Conservation (phyloP, 371 early-diverging fungal species). For the Mortierella sp. region DNA sequence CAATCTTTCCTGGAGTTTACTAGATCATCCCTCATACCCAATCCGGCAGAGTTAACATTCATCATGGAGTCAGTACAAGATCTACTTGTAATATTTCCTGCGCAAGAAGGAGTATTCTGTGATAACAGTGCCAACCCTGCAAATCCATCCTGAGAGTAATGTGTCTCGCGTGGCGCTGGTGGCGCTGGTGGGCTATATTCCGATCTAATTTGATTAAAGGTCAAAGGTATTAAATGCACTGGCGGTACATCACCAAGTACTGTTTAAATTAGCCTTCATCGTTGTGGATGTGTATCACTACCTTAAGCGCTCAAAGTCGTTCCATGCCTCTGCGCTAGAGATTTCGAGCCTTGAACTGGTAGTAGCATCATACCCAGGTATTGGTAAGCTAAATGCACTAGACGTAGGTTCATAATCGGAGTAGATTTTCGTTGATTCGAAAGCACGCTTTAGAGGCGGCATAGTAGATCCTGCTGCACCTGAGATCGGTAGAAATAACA, state of each 20-base stretch:
- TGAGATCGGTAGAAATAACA: no score
- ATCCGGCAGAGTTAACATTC: neutral
- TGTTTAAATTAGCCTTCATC: neutral
- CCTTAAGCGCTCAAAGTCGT: neutral
- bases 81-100: neutral
- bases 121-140: neutral
- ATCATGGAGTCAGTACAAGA: neutral
- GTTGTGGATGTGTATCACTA: neutral
- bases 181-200: neutral
- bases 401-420: neutral
- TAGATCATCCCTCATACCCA: no score
- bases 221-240: no score
- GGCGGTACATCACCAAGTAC: no score
- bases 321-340: neutral
- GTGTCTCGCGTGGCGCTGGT: neutral
- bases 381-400: neutral
- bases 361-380: neutral
- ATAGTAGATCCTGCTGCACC: neutral
- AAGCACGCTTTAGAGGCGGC: neutral
- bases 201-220: neutral
- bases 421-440: neutral
- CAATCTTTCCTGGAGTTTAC: no score
- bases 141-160: neutral
- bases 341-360: neutral
- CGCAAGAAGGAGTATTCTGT: neutral